Evolutionary conservation across 495 filamentous ascomycete genomes (phyloP), one percentile per base, ranked within the genome.

Genomic region (Massariosphaeria phaeospora): DNA sequence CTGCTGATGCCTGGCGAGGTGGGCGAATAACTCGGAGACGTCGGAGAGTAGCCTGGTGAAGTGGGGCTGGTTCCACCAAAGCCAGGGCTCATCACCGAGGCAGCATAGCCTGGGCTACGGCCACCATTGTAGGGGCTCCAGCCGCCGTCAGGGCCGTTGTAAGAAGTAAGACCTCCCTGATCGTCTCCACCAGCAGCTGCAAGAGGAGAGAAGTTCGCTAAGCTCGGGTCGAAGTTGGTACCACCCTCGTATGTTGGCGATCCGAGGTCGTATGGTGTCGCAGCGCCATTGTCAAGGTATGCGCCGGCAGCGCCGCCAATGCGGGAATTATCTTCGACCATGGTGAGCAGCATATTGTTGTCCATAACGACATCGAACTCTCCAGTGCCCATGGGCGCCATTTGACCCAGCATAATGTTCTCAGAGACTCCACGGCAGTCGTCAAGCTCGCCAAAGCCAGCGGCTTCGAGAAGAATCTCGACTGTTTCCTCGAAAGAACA

Each of bases 401-500:
- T 80, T 69, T 99, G 93, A 54, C 93, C 93, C 61, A 99, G 77
- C 81, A 99, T 97, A 71, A 99, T 82, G 70, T 99, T 99, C 74
- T 99, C 93, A 0, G 91, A 96, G 21, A 99, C 88, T 75, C 93
- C 93, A 51, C 88, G 85, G 74, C 94, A 97, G 69, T 99, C 91
- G 63, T 99, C 93, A 17, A 97, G 78, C 69, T 99, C 93, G 66
- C 93, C 93, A 35, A 85, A 84, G 34, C 89, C 88, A 34, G 93
- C 93, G 31, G 93, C 93, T 54, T 99, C 93, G 25, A 96, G 78
- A 23, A 99, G 75, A 73, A 99, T 99, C 67, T 99, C 93, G 27
- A 99, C 93, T 0, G 93, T 99, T 65, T 99, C 94, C 73, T 99
- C 93, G 72, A 99, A 99, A 8, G 93, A 99, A 76, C 93, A 99